Evolutionary conservation across 768 basidiomycete genomes (phyloP).

Genomic region (Auricularia heimuer): DNA sequence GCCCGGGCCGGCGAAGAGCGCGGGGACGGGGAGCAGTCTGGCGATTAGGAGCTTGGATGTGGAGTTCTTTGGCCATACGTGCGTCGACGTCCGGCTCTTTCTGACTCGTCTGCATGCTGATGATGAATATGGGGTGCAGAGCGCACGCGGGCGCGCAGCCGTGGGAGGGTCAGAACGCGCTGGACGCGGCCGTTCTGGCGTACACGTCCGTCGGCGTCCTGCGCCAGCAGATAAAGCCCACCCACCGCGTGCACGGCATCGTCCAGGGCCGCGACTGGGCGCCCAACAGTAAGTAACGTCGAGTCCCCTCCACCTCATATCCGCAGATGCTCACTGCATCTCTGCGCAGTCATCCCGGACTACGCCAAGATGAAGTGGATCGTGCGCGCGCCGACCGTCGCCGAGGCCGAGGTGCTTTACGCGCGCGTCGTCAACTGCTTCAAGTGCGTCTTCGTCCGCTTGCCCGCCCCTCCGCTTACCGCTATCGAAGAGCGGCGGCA

Average conservation of each 20-base stretch:
- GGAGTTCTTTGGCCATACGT: slow-evolving; percentile 72
- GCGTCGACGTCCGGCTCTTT: slow-evolving; percentile 9
- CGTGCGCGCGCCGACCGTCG: slow-evolving; percentile 59
- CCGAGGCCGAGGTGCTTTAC: slow-evolving; percentile 46
- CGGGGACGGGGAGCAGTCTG: slow-evolving; percentile 54
- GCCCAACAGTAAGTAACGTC: slow-evolving; percentile 53
- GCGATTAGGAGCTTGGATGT: slow-evolving; percentile 51
- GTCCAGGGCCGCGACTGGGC: slow-evolving; percentile 70
- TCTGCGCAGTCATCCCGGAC: slow-evolving; percentile 75
- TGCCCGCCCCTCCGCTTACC: too few relatives aligned
- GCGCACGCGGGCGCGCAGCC: slow-evolving; percentile 73
- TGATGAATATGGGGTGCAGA: slow-evolving; percentile 23
- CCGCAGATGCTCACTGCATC: too few relatives aligned
- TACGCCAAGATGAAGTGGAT: slow-evolving; percentile 70
- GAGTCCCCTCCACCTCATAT: neutral
- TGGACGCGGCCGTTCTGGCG: slow-evolving; percentile 81
- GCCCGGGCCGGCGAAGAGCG: slow-evolving; percentile 59
- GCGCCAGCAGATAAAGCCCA: slow-evolving; percentile 72
- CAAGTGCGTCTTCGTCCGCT: too few relatives aligned
- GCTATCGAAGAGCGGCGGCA: slow-evolving; percentile 49
- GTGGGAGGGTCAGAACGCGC: slow-evolving; percentile 76
- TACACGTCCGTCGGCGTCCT: slow-evolving; percentile 72
- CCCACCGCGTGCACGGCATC: slow-evolving; percentile 71
- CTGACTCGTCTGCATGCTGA: neutral
- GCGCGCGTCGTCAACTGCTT: slow-evolving; percentile 64